phyloP scores from a whole-genome alignment of 78 protist species.

The Thecamonas trahens region DNA sequence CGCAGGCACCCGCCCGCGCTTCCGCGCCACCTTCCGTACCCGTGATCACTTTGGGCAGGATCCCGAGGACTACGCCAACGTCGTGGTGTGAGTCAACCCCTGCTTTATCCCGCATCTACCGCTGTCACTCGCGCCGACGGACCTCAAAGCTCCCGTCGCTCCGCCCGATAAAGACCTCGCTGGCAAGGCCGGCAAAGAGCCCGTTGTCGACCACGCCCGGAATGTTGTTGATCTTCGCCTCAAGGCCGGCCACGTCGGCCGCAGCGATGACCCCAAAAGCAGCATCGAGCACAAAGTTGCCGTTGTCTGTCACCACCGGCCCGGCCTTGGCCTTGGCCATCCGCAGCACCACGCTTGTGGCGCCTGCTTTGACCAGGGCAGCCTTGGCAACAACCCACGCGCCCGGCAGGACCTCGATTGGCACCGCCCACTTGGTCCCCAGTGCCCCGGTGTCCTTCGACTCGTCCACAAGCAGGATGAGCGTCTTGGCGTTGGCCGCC shows the following conservation, averaged over 20 bases:
- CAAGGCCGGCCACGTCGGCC: background rate
- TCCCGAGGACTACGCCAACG: too few species aligned
- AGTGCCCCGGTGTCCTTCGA: constrained; percentile 41
- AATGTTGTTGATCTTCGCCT: constrained; percentile 19
- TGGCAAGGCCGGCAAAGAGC: constrained; percentile 47
- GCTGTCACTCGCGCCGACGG: background rate
- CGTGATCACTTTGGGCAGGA: too few species aligned
- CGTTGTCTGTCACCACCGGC: constrained; percentile 74
- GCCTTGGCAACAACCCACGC: constrained; percentile 16
- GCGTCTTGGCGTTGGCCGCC: constrained; percentile 34
- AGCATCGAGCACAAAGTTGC: constrained; percentile 64
- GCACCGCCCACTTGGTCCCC: constrained; percentile 76
- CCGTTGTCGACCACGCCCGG: constrained; percentile 81
- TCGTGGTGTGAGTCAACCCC: too few species aligned
- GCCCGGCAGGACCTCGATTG: constrained; percentile 69
- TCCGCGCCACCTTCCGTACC: too few species aligned
- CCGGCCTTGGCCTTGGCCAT: constrained; percentile 73
- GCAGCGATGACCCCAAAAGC: constrained; percentile 23
- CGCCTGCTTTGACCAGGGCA: background rate
- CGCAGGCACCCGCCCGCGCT: too few species aligned
- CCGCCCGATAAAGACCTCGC: constrained; percentile 48
- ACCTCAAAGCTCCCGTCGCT: constrained; percentile 46
- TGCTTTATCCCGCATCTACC: too few species aligned
- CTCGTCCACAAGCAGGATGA: constrained; percentile 69
- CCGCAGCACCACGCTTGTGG: constrained; percentile 16